Base-by-base conservation (phyloP, 1,139 yeast species). In the Magnusiomyces fungicola region DNA sequence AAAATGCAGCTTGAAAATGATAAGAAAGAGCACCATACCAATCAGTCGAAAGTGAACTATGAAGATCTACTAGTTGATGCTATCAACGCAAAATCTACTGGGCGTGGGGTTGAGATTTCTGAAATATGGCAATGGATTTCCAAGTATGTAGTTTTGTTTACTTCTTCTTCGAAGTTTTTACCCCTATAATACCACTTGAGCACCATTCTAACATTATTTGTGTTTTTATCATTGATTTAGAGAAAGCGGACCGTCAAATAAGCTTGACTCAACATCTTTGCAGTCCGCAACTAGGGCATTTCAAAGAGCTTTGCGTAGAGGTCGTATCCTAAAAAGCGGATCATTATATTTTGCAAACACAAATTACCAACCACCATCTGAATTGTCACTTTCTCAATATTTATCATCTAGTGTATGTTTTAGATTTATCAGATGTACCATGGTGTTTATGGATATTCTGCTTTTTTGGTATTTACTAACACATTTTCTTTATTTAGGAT, bases 251-350 rank as follows among this genome's bases (percentile, higher is more conserved):
- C 55, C 61, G 4, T 55, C 62, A 1, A 55, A 56, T 25, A 60
- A 62, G 1, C 61, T 67, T n/a, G 68, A 66, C 47, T 61, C 68
- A 4, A 51, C 65, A 3, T 66, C 67, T 53, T 58, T 65, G 38
- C 70, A 67, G 50, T 59, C 68, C 1, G 69, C 69, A 1, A 63
- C 68, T 10, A 57, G 70, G 25, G 71, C 71, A 5, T 52, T 68
- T 30, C 71, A 68, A 49, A 53, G 71, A 6, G 69, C 66, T 2
- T 57, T 67, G 18, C 55, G 71, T 30, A 55, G 67, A 44, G 70
- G 71, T 34, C 55, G 69, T 18, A 59, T 68, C 30, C 45, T 61
- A 39, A 64, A 65, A 50, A 58, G 58, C 7, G 66, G 64, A 19
- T 58, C 58, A 12, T 56, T 60, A 38, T 68, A 64, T 49, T 59